Evolutionary conservation across 345 rosid species (phyloP), one percentile per base, ranked within the genome.

Genomic region (Viola odorata): DNA sequence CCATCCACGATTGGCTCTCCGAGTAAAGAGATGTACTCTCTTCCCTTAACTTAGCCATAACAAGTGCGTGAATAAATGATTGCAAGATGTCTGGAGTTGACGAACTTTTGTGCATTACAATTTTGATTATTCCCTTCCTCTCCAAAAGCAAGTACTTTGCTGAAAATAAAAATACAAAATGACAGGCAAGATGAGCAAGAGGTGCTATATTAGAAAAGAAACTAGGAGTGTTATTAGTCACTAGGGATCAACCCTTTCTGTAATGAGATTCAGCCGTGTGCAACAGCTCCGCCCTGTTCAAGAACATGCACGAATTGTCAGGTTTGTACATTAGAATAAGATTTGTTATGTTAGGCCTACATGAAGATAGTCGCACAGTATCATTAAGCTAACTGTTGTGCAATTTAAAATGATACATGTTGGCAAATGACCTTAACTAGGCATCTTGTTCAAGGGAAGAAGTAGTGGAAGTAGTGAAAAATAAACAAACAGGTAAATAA

Each of bases 1-100:
- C 86, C 81, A 91, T 86, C 98, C 98, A 91, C 45, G 85, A 74
- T 55, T 77, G 80, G 71, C 90, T 83, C 63, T 85, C 83, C 15
- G 68, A 62, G 69, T 63, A 69, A 0, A 62, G 61, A 15, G 79
- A 39, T 60, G 40, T 57, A 59, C 54, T 67, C 44, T 50, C 64
- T 37, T 69, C 74, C 61, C 12, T 61, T 14, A 75, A 50, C 12
- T 70, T 69, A 53, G 74, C 84, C 79, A 79, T 64, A 73, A 80
- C 90, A 63, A 85, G 81, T 3, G 90, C 95, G 59, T 88, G 96
- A 32, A 82, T 66, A 69, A 79, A 88, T 23, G 98, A 86, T 77
- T 74, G 84, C 83, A 91, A 73, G 66, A 85, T 75, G 73, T 88
- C 96, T 4, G 76, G 53, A 55, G 84, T 83, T 6, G 53, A 69